These are phyloP conservation scores for Purpureocillium takamizusanense DNA, from an alignment of 2,329 filamentous ascomycete species.

Conservation along the genomic window DNA sequence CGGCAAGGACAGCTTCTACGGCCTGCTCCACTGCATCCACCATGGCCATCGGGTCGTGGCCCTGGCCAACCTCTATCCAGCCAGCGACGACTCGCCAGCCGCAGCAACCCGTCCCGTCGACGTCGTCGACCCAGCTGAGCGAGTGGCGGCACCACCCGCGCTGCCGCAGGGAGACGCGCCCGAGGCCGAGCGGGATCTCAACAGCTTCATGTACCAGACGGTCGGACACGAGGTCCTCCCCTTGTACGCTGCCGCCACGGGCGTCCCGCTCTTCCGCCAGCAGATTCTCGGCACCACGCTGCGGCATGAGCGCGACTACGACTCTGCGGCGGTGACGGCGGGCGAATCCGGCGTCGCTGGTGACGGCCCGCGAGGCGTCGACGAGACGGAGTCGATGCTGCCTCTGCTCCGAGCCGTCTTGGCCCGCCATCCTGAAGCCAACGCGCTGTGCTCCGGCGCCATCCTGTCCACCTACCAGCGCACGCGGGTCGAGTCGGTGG, in stretches of 20 bases:
- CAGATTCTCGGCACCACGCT: conserved; percentile 64
- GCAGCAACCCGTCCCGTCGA: conserved; percentile 1
- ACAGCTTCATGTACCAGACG: conserved; percentile 99
- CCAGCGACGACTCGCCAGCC: neutral
- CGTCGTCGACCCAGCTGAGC: conserved; percentile 11
- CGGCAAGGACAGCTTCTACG: conserved; percentile 95
- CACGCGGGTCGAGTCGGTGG: conserved; percentile 89
- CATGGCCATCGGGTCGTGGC: conserved; percentile 83
- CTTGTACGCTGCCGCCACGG: conserved; percentile 70
- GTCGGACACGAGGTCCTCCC: conserved; percentile 83
- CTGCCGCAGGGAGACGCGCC: neutral
- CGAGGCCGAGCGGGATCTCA: conserved; percentile 46
- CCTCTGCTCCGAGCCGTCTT: conserved; percentile 63
- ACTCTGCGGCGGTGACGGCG: conserved; percentile 11
- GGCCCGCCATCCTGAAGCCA: conserved; percentile 63
- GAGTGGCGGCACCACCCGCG: neutral
- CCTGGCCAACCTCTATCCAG: conserved; percentile 76
- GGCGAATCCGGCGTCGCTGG: conserved; percentile 8
- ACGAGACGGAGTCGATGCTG: conserved; percentile 85
- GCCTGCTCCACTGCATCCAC: conserved; percentile 77
- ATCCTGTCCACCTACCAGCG: conserved; percentile 94
- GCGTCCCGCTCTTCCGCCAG: conserved; percentile 74
- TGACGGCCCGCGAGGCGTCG: conserved; percentile 25
- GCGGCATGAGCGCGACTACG: conserved; percentile 65
- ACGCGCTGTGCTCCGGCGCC: conserved; percentile 82